Conservation (phyloP, 2,329 filamentous ascomycete genomes). For the Pseudogymnoascus sp. region DNA sequence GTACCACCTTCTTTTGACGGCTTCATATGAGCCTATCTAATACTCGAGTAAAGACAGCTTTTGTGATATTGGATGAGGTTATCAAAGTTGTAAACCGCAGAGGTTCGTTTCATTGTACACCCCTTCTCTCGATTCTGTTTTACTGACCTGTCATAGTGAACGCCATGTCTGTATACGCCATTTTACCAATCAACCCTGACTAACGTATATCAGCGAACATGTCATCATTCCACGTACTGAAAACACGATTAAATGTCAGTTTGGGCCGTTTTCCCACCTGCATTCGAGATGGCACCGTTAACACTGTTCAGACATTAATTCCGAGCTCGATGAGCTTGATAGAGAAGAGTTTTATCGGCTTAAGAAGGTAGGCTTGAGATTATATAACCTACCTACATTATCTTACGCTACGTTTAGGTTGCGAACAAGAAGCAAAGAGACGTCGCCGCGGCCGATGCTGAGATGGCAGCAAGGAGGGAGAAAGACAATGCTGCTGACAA, state of each 20-base stretch:
- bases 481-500: constrained; percentile 36
- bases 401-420: constrained; percentile 38
- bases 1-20: constrained; percentile 31
- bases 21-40: constrained; percentile 11
- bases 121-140: neutral
- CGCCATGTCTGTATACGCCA: constrained; percentile 61
- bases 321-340: constrained; percentile 93
- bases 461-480: constrained; percentile 67
- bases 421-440: constrained; percentile 78
- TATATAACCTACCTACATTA: neutral
- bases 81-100: constrained; percentile 98
- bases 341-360: constrained; percentile 96
- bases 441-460: constrained; percentile 62
- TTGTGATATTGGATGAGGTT: constrained; percentile 95
- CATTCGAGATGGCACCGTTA: constrained; percentile 14
- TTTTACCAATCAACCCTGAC: neutral
- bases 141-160: constrained; percentile 57
- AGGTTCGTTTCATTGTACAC: constrained; percentile 45
- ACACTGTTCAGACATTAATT: constrained; percentile 73
- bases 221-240: constrained; percentile 97
- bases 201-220: constrained; percentile 55
- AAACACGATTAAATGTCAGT: constrained; percentile 94
- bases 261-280: neutral
- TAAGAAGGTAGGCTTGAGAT: constrained; percentile 60
- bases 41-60: constrained; percentile 60